Evolutionary conservation across 2,329 filamentous ascomycete species (phyloP).

Genomic region (Ophiostoma novo-ulmi): DNA sequence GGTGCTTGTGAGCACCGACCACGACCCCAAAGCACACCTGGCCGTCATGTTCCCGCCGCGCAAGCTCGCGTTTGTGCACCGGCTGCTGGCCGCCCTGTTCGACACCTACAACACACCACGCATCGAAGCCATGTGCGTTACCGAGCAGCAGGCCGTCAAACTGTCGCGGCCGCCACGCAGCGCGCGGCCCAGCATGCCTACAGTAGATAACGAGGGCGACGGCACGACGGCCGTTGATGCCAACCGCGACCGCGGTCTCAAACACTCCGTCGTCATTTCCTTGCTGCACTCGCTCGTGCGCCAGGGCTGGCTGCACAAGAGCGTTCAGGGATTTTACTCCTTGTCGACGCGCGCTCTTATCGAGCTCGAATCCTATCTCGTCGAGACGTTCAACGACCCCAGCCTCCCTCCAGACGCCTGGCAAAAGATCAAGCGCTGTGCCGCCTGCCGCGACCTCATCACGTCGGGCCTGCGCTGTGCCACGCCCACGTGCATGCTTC

Average conservation of each 20-base stretch:
- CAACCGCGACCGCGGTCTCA: slow-evolving; percentile 53
- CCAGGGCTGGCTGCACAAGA: slow-evolving; percentile 82
- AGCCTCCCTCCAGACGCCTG: slow-evolving; percentile 43
- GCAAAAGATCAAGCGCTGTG: slow-evolving; percentile 78
- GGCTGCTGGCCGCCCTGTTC: slow-evolving; percentile 87
- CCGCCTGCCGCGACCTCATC: slow-evolving; percentile 83
- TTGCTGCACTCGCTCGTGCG: slow-evolving; percentile 65
- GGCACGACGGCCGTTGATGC: slow-evolving; percentile 32
- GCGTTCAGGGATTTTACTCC: slow-evolving; percentile 64
- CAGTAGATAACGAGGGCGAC: slow-evolving; percentile 14
- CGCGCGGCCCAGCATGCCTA: slow-evolving; percentile 22
- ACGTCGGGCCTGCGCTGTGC: slow-evolving; percentile 76
- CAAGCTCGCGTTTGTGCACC: slow-evolving; percentile 84
- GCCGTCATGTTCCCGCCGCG: slow-evolving; percentile 75
- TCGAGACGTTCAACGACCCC: slow-evolving; percentile 82
- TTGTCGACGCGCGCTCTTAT: slow-evolving; percentile 73
- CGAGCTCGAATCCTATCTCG: slow-evolving; percentile 77
- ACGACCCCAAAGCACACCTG: slow-evolving; percentile 78
- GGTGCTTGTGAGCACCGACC: slow-evolving; percentile 81
- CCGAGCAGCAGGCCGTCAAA: slow-evolving; percentile 70
- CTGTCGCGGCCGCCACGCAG: slow-evolving; percentile 51
- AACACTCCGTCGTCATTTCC: slow-evolving; percentile 69
- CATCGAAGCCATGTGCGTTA: slow-evolving; percentile 80
- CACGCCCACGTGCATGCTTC: slow-evolving; percentile 59
- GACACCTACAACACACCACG: slow-evolving; percentile 74